Base-by-base conservation (phyloP, 2,329 filamentous ascomycete genomes). In the Penicillium sp. region DNA sequence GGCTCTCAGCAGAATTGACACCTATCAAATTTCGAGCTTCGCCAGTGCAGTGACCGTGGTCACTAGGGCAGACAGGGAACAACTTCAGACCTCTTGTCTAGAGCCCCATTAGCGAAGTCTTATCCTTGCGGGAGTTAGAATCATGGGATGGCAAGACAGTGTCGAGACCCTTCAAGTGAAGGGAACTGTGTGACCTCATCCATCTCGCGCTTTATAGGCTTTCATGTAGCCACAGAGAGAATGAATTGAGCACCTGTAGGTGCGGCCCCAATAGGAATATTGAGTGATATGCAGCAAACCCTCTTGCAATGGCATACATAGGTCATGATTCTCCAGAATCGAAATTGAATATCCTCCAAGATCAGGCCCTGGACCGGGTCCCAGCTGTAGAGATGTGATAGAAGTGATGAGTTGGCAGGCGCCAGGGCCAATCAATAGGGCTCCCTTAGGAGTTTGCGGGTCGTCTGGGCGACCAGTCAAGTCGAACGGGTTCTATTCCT, bases 381-480 rank as follows among this genome's bases (percentile, higher is more conserved):
- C 31, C 12, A 18, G 33, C n/a, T 32, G 4, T 15, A 20, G 15
- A 23, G 15, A 37, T 37, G 33, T 37, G 33, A 37, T 57, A 27
- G 57, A 54, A 43, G 55, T 52, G 45, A 51, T 55, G 52, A 32
- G 52, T 47, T 59, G 58, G 58, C 58, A 60, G 49, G 15, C 28
- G 29, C 24, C 31, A 39, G 57, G 44, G 47, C 58, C 57, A 59
- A 61, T 61, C 52, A 55, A 24, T 9, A 25, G 13, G 31, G 12
- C 43, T 55, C 49, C 44, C n/a, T n/a, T n/a, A 37, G 53, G 47
- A 44, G 42, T 44, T 13, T 23, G n/a, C n/a, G 38, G 38, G 57
- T 61, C 58, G 57, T 55, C 58, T 43, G 46, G 58, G 52, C 50
- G 58, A 61, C 58, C 50, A 32, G 39, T 46, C n/a, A 13, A 32